These are phyloP conservation scores for Sporothrix protearum DNA, from an alignment of 2,329 filamentous ascomycete species.

Conservation along the genomic window DNA sequence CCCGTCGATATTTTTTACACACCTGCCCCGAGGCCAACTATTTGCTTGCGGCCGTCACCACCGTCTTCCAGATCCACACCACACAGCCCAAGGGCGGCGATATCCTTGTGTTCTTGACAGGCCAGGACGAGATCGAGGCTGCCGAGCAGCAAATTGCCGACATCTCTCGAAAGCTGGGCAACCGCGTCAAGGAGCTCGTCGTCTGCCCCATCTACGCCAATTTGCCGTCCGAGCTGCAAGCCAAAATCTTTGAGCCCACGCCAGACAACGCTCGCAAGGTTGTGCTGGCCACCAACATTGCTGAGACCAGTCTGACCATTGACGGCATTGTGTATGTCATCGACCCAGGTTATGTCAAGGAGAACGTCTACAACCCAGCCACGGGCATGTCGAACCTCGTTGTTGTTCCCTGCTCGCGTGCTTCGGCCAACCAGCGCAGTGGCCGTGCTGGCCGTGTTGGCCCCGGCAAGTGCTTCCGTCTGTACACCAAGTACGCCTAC, in stretches of 20 bases:
- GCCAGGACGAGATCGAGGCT: slow-evolving; percentile 92
- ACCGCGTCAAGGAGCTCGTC: slow-evolving; percentile 78
- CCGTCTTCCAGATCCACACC: slow-evolving; percentile 91
- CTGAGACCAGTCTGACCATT: slow-evolving; percentile 91
- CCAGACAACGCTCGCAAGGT: slow-evolving; percentile 83
- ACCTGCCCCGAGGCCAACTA: slow-evolving; percentile 92
- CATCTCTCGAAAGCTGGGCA: slow-evolving; percentile 81
- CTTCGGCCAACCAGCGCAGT: slow-evolving; percentile 87
- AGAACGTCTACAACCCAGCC: slow-evolving; percentile 86
- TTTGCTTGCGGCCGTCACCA: slow-evolving; percentile 83
- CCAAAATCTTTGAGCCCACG: slow-evolving; percentile 91
- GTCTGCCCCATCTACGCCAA: slow-evolving; percentile 95
- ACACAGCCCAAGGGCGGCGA: slow-evolving; percentile 74
- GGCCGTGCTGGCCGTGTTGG: slow-evolving; percentile 90
- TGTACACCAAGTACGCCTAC: slow-evolving; percentile 92
- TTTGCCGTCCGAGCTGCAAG: slow-evolving; percentile 82
- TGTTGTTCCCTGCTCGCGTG: slow-evolving; percentile 85
- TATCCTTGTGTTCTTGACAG: slow-evolving; percentile 90
- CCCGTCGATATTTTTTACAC: slow-evolving; percentile 92
- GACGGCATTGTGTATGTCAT: slow-evolving; percentile 96
- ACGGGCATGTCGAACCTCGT: slow-evolving; percentile 91
- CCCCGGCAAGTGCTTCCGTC: slow-evolving; percentile 85
- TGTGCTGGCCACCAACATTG: slow-evolving; percentile 93
- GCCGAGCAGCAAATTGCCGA: slow-evolving; percentile 81
- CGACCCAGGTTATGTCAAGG: slow-evolving; percentile 91